These are phyloP conservation scores for Cladosporium oxysporum DNA, from an alignment of 2,329 filamentous ascomycete species.

Conservation along the genomic window DNA sequence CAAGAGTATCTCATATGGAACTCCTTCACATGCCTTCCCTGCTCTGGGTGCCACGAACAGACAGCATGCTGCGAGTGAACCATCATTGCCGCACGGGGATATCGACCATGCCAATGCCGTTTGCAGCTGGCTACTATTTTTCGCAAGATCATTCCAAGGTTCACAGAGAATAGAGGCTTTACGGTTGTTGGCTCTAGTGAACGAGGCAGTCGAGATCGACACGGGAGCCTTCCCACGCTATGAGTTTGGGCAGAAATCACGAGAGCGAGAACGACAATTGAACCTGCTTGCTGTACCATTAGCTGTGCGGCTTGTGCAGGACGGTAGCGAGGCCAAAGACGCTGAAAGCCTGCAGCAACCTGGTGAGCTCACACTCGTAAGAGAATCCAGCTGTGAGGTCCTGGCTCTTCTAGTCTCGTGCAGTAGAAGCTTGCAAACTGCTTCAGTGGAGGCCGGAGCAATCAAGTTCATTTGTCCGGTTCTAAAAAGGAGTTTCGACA, in stretches of 20 bases:
- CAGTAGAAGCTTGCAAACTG: constrained; percentile 75
- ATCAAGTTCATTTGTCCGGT: constrained; percentile 64
- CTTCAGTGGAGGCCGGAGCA: constrained; percentile 71
- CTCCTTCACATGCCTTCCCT: constrained; percentile 44
- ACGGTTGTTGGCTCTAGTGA: constrained; percentile 41
- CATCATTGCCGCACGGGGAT: constrained; percentile 24
- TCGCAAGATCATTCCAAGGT: constrained; percentile 45
- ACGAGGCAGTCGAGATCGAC: constrained; percentile 37
- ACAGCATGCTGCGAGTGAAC: constrained; percentile 1
- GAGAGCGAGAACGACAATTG: constrained; percentile 45
- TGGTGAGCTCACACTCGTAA: constrained; percentile 42
- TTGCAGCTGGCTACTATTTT: constrained; percentile 50
- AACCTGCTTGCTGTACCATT: constrained; percentile 50
- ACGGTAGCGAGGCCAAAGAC: constrained; percentile 39
- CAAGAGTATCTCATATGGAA: constrained; percentile 35
- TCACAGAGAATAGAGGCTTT: constrained; percentile 45
- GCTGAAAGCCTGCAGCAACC: constrained; percentile 37
- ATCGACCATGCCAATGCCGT: constrained; percentile 50
- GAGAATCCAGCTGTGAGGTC: constrained; percentile 72
- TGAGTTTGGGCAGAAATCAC: constrained; percentile 36
- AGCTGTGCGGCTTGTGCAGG: constrained; percentile 52
- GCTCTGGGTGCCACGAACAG: constrained; percentile 39
- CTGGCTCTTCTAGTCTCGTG: constrained; percentile 78
- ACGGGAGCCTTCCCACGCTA: constrained; percentile 25
- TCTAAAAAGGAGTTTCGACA: constrained; percentile 67